Percentiles rank a stretch among this genome's conserved stretches.
These are phyloP conservation scores for Geotrichum australiense DNA, from an alignment of 1,139 yeast genomes.

Conservation along the genomic window DNA sequence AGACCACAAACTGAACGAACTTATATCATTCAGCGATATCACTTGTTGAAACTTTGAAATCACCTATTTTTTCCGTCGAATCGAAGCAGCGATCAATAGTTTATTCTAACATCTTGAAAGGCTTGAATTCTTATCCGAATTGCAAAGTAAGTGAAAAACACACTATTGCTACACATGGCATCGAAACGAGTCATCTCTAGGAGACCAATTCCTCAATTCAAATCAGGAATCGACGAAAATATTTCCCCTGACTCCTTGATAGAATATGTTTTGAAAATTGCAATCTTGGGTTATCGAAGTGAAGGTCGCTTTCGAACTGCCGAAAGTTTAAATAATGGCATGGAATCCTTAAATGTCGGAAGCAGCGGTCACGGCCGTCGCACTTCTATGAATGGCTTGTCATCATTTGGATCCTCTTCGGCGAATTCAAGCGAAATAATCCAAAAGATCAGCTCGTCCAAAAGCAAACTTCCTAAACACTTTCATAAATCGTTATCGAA, in stretches of 20 bases:
- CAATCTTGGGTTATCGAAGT: conserved; percentile 31
- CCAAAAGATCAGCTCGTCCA: conserved; percentile 12
- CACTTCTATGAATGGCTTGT: conserved; percentile 10
- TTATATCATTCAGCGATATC: too few species aligned
- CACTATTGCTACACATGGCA: too few species aligned
- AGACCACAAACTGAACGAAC: too few species aligned
- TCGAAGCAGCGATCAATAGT: too few species aligned
- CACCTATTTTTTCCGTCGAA: too few species aligned
- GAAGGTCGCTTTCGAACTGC: conserved; percentile 28
- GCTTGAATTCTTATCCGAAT: too few species aligned
- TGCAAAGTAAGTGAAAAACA: too few species aligned
- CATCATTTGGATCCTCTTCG: background rate
- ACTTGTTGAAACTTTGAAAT: too few species aligned
- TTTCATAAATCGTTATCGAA: conserved; percentile 5
- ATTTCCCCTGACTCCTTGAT: conserved; percentile 30
- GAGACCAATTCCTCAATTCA: too few species aligned
- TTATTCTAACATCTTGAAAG: too few species aligned
- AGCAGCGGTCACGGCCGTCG: conserved; percentile 12
- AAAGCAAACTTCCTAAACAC: conserved; percentile 11
- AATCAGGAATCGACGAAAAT: conserved; percentile 11
- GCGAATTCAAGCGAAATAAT: background rate
- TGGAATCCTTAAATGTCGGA: conserved; percentile 1
- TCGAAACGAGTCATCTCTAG: too few species aligned
- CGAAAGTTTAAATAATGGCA: background rate
- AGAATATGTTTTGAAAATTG: conserved; percentile 31